Base-by-base conservation (phyloP, 345 rosid genomes). In the Kandelia obovata region DNA sequence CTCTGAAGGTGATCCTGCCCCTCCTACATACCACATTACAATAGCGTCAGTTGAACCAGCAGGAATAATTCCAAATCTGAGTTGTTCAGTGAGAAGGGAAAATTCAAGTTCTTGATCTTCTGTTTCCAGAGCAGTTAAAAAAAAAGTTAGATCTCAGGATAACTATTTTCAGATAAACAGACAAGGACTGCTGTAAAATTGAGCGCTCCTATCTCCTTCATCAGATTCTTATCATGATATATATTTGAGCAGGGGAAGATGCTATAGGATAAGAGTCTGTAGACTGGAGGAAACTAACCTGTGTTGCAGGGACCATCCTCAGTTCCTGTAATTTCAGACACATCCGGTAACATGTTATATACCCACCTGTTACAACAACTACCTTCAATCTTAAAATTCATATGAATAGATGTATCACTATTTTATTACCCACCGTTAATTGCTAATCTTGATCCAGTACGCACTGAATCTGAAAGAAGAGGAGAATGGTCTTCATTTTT, bases 1-100 rank as follows among this genome's bases (percentile, higher is more conserved):
- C 61, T 55, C 21, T 16, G 23, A 37, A 59, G 15, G 59, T 26
- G 9, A 56, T 56, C 26, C 59, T 5, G 15, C 9, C 30, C 28
- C 30, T 56, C 28, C 6, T 25, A 70, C 37, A 23, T 82, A 93
- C 98, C 98, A 89, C 66, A 93, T 86, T 53, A 80, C 97, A 70
- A 89, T 85, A 23, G 98, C 96, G 73, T 93, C 96, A 35, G 97
- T 93, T 76, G 97, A 93, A 67, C 98, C 97, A 65, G 98, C 87
- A 19, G 96, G 98, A 71, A 89, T 91, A 79, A 93, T 82, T 71
- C 98, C 97, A 59, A 93, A 85, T 78, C 94, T 83, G 58, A 89
- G 83, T 64, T 69, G 58, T 71, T 76, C 83, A 70, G 74, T 79
- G 66, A 73, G 86, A 62, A 82, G 71, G 35, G 71, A 81, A 73